phyloP scores from a whole-genome alignment of 2,329 filamentous ascomycete genomes.

The Gnomoniopsis sp. region DNA sequence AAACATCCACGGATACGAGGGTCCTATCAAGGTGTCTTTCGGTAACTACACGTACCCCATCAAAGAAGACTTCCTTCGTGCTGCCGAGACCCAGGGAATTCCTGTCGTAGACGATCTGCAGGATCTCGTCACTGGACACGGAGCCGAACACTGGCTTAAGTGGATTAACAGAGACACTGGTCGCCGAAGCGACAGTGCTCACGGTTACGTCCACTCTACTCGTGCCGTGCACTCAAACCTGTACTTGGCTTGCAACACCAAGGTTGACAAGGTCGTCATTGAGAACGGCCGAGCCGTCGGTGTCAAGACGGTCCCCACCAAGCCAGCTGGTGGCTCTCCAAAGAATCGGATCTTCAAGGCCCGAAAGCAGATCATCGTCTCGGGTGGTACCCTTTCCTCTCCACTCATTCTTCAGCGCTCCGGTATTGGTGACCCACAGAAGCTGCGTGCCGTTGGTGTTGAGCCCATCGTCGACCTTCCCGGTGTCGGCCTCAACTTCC shows the following conservation, averaged over 20 bases:
- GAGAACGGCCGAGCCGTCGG: slow-evolving; percentile 69
- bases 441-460: slow-evolving; percentile 65
- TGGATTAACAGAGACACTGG: slow-evolving; percentile 77
- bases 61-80: slow-evolving; percentile 76
- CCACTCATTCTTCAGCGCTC: slow-evolving; percentile 74
- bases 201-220: slow-evolving; percentile 75
- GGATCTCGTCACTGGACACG: slow-evolving; percentile 65
- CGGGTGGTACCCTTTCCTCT: slow-evolving; percentile 69
- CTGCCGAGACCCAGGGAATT: slow-evolving; percentile 70
- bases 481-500: slow-evolving; percentile 73
- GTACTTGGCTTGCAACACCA: slow-evolving; percentile 71
- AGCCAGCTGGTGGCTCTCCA: slow-evolving; percentile 52
- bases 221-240: slow-evolving; percentile 67
- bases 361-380: slow-evolving; percentile 71
- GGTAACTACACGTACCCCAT: slow-evolving; percentile 79
- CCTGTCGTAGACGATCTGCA: slow-evolving; percentile 74
- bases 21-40: slow-evolving; percentile 79
- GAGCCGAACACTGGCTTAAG: slow-evolving; percentile 80
- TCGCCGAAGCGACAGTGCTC: slow-evolving; percentile 72
- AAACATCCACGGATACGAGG: slow-evolving; percentile 72
- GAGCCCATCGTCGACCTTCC: slow-evolving; percentile 68
- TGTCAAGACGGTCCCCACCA: slow-evolving; percentile 67
- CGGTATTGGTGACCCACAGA: slow-evolving; percentile 68
- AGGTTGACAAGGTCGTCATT: slow-evolving; percentile 73
- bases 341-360: slow-evolving; percentile 55